Conservation (phyloP, 2,329 filamentous ascomycete genomes). For the Kalaharituber pfeilii region DNA sequence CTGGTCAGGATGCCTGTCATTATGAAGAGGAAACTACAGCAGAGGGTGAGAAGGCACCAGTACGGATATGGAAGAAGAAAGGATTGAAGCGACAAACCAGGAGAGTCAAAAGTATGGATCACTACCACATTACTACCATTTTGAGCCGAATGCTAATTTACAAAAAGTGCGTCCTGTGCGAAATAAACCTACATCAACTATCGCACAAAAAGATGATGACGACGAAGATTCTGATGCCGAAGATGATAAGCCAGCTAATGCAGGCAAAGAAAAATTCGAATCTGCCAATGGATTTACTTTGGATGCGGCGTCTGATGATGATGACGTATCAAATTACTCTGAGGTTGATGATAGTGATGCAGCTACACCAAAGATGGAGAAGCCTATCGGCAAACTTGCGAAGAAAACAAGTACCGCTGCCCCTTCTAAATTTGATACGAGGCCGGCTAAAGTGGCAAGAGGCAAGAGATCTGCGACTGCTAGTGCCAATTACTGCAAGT, state of each 20-base stretch:
- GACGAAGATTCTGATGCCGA: conserved; percentile 26
- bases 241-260: conserved; percentile 24
- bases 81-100: conserved; percentile 64
- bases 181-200: conserved; percentile 30
- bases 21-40: conserved; percentile 4
- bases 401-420: not conserved
- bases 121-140: conserved; percentile 25
- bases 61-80: conserved; percentile 59
- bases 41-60: conserved; percentile 5
- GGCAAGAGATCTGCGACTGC: not conserved
- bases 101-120: conserved; percentile 45
- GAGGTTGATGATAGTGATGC: not conserved
- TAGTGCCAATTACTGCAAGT: not conserved
- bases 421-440: not conserved
- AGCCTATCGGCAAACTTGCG: not conserved
- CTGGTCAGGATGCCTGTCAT: no score
- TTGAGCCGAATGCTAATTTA: conserved; percentile 19
- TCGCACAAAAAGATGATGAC: conserved; percentile 20
- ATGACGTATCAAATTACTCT: not conserved
- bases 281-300: not conserved
- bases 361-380: not conserved
- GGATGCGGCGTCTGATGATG: not conserved
- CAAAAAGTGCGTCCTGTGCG: conserved; percentile 28
- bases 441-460: not conserved
- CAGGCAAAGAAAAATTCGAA: conserved; percentile 22